Evolutionary conservation across 2,329 filamentous ascomycete species (phyloP).

Genomic region (Tolypocladium inflatum): DNA sequence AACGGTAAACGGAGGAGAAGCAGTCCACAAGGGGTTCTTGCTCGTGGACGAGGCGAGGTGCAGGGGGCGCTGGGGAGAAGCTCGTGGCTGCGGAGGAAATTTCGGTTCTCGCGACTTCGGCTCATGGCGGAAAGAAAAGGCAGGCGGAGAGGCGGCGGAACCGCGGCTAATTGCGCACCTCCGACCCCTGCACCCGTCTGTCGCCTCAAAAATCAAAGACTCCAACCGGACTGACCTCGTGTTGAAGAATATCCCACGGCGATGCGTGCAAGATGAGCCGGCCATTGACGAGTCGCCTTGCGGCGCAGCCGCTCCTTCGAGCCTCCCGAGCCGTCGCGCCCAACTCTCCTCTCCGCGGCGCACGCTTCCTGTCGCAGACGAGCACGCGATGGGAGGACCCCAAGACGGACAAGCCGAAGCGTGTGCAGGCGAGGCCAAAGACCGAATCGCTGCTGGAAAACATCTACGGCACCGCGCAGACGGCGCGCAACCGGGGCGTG

Average conservation of each 20-base stretch:
- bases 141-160: conserved; percentile 25
- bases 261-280: conserved; percentile 33
- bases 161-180: conserved; percentile 11
- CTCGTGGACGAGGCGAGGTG: conserved; percentile 14
- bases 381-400: conserved; percentile 16
- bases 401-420: conserved; percentile 11
- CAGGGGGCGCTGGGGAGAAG: conserved; percentile 11
- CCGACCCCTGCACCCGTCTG: conserved; percentile 8
- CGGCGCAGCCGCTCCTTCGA: conserved; percentile 28
- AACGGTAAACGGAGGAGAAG: conserved; percentile 10
- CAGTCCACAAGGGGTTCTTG: conserved; percentile 19
- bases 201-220: background rate
- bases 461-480: conserved; percentile 19
- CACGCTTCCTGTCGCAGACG: conserved; percentile 31
- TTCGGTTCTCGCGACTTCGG: conserved; percentile 28
- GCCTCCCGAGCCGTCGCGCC: conserved; percentile 10
- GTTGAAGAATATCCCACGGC: conserved; percentile 2
- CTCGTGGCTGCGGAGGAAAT: conserved; percentile 22
- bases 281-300: conserved; percentile 29
- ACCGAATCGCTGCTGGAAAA: conserved; percentile 22
- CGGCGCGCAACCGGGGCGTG: conserved; percentile 6
- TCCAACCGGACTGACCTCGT: conserved; percentile 11
- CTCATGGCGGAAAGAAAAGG: conserved; percentile 20
- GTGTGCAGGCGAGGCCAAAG: conserved; percentile 13
- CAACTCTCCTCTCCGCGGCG: conserved; percentile 11